These are phyloP conservation scores for Coprinellus aureogranulatus DNA, from an alignment of 768 basidiomycete species.

Conservation along the genomic window DNA sequence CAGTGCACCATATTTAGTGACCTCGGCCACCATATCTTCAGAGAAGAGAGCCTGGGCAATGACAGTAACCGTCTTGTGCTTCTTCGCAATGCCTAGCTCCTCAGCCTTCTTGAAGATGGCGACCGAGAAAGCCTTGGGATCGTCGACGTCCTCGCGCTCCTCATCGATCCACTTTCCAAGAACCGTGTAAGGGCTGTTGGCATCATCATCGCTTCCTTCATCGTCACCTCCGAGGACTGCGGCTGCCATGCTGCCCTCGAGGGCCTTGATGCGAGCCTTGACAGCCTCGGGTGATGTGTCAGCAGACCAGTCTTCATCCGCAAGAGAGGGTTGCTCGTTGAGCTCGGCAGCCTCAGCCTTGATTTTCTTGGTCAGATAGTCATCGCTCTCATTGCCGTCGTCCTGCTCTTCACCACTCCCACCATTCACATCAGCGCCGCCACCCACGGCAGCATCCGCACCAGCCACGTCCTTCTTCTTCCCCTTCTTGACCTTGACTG, in stretches of 20 bases:
- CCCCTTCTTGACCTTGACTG: conserved; percentile 78
- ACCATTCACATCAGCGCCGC: conserved; percentile 39
- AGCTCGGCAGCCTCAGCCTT: conserved; percentile 84
- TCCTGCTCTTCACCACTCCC: conserved; percentile 30
- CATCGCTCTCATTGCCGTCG: conserved; percentile 75
- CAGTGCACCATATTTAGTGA: conserved; percentile 62
- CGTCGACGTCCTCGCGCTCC: conserved; percentile 48
- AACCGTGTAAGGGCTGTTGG: conserved; percentile 79
- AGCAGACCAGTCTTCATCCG: conserved; percentile 84
- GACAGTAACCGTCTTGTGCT: conserved; percentile 85
- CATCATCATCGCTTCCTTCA: conserved; percentile 85
- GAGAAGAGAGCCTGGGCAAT: conserved; percentile 85
- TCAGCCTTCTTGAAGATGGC: conserved; percentile 86
- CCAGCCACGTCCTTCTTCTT: conserved; percentile 57
- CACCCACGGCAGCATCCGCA: conserved; percentile 46
- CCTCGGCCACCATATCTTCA: conserved; percentile 62
- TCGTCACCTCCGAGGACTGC: conserved; percentile 68
- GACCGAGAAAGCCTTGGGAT: conserved; percentile 52
- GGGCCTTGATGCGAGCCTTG: conserved; percentile 71
- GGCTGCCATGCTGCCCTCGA: conserved; percentile 58
- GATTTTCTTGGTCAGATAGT: conserved; percentile 87
- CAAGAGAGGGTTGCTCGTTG: conserved; percentile 56
- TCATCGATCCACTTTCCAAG: conserved; percentile 87
- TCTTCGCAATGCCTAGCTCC: conserved; percentile 89
- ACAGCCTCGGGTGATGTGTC: conserved; percentile 90